A percentile compares a stretch with the other conserved stretches of the same genome.
Evolutionary conservation across 306 rosid species (phyloP).

Genomic region (Prinsepia uniflora): DNA sequence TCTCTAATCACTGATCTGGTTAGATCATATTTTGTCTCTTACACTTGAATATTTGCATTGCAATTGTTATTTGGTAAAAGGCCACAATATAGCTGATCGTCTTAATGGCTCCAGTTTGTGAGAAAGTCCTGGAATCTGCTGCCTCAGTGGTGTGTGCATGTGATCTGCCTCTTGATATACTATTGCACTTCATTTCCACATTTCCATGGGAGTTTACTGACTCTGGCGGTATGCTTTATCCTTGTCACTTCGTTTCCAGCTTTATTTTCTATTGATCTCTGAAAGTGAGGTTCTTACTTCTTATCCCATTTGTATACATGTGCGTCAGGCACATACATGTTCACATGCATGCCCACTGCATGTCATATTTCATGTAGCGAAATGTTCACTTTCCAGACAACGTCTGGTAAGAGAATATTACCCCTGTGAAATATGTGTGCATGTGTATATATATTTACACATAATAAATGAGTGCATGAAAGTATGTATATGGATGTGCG

Average conservation of each 20-base stretch:
- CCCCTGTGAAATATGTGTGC: background rate
- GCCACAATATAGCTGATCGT: constrained; percentile 28
- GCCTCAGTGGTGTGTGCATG: constrained; percentile 61
- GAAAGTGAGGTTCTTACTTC: background rate
- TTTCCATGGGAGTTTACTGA: constrained; percentile 81
- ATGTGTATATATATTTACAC: background rate
- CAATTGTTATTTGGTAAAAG: no score
- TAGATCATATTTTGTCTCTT: constrained; percentile 35
- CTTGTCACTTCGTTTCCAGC: constrained; percentile 16
- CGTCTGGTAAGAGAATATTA: no score
- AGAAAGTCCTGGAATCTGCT: constrained; percentile 68
- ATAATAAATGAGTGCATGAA: background rate
- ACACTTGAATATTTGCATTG: constrained; percentile 19
- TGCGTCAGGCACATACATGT: background rate
- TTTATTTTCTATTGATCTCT: constrained; percentile 10
- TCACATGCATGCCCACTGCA: no score
- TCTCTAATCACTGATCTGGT: constrained; percentile 37
- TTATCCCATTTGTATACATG: background rate
- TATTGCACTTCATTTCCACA: constrained; percentile 74
- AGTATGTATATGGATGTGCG: background rate
- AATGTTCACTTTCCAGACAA: no score
- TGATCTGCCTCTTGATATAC: constrained; percentile 63
- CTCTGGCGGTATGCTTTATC: constrained; percentile 57
- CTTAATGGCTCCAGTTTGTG: constrained; percentile 63
- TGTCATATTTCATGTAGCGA: no score